Conservation (phyloP, 164 flowering plant genomes). For the Cinnamomum micranthum region DNA sequence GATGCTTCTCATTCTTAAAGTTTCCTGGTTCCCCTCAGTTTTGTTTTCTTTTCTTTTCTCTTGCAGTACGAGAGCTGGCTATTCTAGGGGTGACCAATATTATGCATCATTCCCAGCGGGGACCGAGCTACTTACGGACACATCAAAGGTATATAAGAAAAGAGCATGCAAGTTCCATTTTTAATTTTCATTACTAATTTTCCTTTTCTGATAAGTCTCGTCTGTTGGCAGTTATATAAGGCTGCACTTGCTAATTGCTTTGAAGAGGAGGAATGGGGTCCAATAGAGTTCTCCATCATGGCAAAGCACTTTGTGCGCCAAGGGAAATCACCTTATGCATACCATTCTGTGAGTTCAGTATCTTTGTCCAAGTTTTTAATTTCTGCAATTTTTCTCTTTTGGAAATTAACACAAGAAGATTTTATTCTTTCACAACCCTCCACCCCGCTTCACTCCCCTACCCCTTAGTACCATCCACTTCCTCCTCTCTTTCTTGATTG, state of each 20-base stretch:
- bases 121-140: slow-evolving; percentile 67
- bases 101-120: slow-evolving; percentile 92
- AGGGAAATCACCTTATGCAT: slow-evolving; percentile 90
- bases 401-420: too few relatives aligned
- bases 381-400: too few relatives aligned
- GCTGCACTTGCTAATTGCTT: slow-evolving; percentile 85
- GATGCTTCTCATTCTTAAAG: too few relatives aligned
- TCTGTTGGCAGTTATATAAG: slow-evolving; percentile 62
- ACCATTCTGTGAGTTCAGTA: slow-evolving; percentile 70
- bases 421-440: too few relatives aligned
- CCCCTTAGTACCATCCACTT: too few relatives aligned
- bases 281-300: slow-evolving; percentile 78
- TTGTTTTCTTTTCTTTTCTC: not conserved
- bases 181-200: not conserved
- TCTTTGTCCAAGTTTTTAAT: not conserved
- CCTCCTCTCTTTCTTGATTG: too few relatives aligned
- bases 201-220: not conserved
- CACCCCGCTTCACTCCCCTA: too few relatives aligned
- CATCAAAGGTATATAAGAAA: slow-evolving; percentile 53
- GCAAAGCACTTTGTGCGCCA: slow-evolving; percentile 94
- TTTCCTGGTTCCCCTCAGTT: not conserved
- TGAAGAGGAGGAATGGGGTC: slow-evolving; percentile 94
- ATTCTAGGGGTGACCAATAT: slow-evolving; percentile 74
- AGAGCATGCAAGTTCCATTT: not conserved
- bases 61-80: slow-evolving; percentile 89